Base-by-base conservation (phyloP, 2,329 filamentous ascomycete species). In the Curvularia spicifera region DNA sequence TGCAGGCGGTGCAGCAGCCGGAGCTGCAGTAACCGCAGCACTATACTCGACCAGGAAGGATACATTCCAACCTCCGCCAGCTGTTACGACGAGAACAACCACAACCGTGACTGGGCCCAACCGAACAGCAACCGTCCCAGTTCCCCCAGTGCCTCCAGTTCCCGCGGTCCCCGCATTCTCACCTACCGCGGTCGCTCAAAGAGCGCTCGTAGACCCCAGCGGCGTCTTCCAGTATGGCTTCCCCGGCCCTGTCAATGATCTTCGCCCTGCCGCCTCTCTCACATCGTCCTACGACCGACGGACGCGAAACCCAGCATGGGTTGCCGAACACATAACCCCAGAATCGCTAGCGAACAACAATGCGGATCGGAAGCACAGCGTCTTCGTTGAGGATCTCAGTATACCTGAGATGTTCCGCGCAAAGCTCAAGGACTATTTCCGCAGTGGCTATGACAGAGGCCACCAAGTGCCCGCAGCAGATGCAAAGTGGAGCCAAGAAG, bases 391-490 rank as follows among this genome's bases (percentile, higher is more conserved):
- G 79, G 95, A 99, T 78, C 76, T 83, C 3, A 78, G 79, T 24
- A 89, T 99, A 53, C 95, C 95, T 0, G 84, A 89, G 51, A 89
- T 90, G 79, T 99, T 97, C 83, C 90, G 93, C 63, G 95, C 91
- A 57, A 90, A 89, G 77, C 84, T 99, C 57, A 90, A 91, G 77
- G 95, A 99, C 82, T 99, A 99, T 82, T 93, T 89, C 82, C 91
- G 94, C 66, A 93, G 89, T 39, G 95, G 95, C 71, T 99, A 96
- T 78, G 95, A 99, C 78, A 87, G 95, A 37, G 95, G 95, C 60
- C 95, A 99, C 80, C 95, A 99, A 80, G 94, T 98, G 9, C 95
- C 95, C 9, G 95, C 95, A 5, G 95, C 95, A 40, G 95, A 99
- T 79, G 91, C 91, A 56, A 96, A 96, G 81, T 99, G 95, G 93